Base-by-base conservation (phyloP, 2,329 filamentous ascomycete species). In the Graphilbum sp. region DNA sequence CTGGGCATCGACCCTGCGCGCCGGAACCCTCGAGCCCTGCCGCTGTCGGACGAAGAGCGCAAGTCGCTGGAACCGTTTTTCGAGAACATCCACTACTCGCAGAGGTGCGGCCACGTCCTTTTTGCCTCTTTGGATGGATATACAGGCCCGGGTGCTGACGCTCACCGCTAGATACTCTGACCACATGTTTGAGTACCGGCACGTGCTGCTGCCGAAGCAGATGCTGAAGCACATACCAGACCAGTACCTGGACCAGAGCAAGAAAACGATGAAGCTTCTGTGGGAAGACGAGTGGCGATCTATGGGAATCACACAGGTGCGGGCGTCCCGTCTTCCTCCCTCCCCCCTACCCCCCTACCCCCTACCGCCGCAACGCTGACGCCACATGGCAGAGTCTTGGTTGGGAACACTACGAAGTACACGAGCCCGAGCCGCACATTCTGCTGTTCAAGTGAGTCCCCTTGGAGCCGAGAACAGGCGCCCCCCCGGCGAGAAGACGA, bases 241-340 rank as follows among this genome's bases (percentile, higher is more conserved):
- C 56, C 88, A 95, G 46, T 57, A 55, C 37, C 52, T 54, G 32
- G 54, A 56, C 40, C 70, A 76, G 36, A 65, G 75, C 37, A 85
- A 93, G 60, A 90, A 90, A 44, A 96, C 88, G 6, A 63, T 98
- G 59, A 98, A 96, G 66, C 65, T 98, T 49, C 64, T 98, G 44
- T 95, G 88, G 87, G 90, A 98, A 59, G 88, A 96, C 48, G 90
- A 98, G 63, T 98, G 90, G 90, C 78, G 90, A 60, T 86, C 81
- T 27, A 70, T 98, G 53, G 90, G 90, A 36, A 98, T 98, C 56
- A 98, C 90, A 47, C 88, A 94, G 77, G 86, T 93, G 63, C 35
- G 67, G 45, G 19, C 4, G 33, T 15, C 12, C 13, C 19, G 32
- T 7, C 9, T 27, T 20, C 23, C 23, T 12, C 23, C 23, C 23